These are phyloP conservation scores for Aspergillus sp. DNA, from an alignment of 2,329 filamentous ascomycete genomes.

Conservation along the genomic window DNA sequence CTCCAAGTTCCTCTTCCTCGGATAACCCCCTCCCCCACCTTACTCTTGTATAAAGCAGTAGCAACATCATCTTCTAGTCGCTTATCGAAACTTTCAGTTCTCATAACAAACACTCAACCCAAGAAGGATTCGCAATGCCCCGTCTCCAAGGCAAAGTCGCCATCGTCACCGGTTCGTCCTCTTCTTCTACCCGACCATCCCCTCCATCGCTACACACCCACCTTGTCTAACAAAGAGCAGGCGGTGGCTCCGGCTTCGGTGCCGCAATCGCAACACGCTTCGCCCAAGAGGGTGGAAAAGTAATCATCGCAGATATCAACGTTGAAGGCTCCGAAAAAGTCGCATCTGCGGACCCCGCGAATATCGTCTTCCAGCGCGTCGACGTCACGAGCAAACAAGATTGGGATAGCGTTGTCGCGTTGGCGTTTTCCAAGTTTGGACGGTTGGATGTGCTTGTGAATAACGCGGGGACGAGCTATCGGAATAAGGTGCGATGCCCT, in stretches of 20 bases:
- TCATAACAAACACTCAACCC: background rate
- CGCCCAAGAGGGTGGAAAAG: constrained; percentile 47
- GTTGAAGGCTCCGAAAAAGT: constrained; percentile 38
- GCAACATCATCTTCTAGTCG: no score
- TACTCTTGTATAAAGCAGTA: background rate
- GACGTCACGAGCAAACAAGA: constrained; percentile 41
- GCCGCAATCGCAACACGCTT: constrained; percentile 47
- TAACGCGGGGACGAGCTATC: constrained; percentile 51
- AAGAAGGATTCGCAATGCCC: constrained; percentile 1
- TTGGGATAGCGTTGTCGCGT: constrained; percentile 39
- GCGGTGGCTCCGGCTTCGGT: constrained; percentile 49
- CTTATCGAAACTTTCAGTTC: background rate
- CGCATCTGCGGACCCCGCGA: constrained; percentile 33
- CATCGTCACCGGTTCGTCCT: constrained; percentile 48
- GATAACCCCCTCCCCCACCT: background rate
- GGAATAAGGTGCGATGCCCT: constrained; percentile 39
- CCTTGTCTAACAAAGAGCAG: constrained; percentile 24
- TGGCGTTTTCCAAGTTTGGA: constrained; percentile 36
- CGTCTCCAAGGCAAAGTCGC: constrained; percentile 51
- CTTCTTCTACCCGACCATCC: background rate
- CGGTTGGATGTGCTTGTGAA: constrained; percentile 52
- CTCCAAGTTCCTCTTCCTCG: background rate
- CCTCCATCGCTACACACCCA: background rate
- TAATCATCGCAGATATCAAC: constrained; percentile 49
- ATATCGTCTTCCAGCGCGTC: constrained; percentile 39